Base-by-base conservation (phyloP, 1,284 basidiomycete species). In the Austroboletus niveus region DNA sequence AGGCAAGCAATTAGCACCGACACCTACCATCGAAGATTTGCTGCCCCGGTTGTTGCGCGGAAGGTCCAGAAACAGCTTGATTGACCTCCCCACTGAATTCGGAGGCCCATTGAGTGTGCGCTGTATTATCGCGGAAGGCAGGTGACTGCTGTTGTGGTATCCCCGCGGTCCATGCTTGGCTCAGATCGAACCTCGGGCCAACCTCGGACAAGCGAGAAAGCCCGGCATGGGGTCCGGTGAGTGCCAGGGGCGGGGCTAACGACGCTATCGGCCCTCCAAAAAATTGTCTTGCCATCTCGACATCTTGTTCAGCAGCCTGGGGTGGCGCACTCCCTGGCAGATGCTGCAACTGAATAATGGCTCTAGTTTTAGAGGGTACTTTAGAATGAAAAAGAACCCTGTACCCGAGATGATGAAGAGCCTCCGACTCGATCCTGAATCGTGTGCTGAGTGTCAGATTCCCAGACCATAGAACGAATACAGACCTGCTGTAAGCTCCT, bases 401-500 rank as follows among this genome's bases (percentile, higher is more conserved):
- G 53, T 58, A 89, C 89, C 57, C 81, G 73, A 47, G 84, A 79
- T 8, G 84, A 82, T 1, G 89, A 91, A 42, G 87, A 79, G 0
- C 86, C 87, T 14, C 81, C 81, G 46, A 87, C 70, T 60, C 86
- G 81, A 68, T 92, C 89, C 89, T 91, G 55, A 49, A 42, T 38
- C 58, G 34, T 17, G 17, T 35, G 20, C 51, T 42, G 9, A 49
- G 45, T 15, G 34, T 45, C 32, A 32, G 14, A 46, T 45, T 55
- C 29, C 31, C 9, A 36, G 45, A 12, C 2, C 40, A 31, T 29
- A 29, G 8, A 8, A n/a, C 42, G 29, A 20, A 24, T 29, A 69
- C 76, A 48, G 57, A 87, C 88, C 74, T 90, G 85, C 59, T 95
- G 92, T 34, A 97, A 70, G 64, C 91, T 93, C 51, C 89, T 85